A percentile compares a stretch with the other conserved stretches of the same genome.
These are phyloP conservation scores for Plicaturopsis crispa DNA, from an alignment of 768 basidiomycete species.

Conservation along the genomic window DNA sequence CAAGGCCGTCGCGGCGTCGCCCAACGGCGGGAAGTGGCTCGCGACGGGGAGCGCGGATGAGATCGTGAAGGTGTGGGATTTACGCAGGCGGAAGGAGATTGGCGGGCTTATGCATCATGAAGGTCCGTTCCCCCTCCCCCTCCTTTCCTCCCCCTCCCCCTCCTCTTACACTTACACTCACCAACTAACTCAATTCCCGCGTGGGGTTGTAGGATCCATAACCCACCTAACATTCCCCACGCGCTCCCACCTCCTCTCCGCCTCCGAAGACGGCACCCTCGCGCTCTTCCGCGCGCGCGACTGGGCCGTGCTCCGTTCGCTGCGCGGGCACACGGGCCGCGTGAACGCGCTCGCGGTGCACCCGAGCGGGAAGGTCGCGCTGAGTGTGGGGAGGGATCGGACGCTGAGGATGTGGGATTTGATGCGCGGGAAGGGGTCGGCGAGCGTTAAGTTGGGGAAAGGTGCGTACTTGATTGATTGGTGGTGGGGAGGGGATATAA, in stretches of 20 bases:
- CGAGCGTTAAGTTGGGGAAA: constrained; percentile 84
- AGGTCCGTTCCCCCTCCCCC: constrained; percentile 40
- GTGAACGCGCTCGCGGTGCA: constrained; percentile 90
- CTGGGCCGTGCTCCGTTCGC: constrained; percentile 80
- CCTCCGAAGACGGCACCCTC: constrained; percentile 89
- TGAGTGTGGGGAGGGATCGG: constrained; percentile 87
- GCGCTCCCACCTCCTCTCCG: constrained; percentile 82
- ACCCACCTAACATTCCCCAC: constrained; percentile 84
- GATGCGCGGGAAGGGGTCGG: constrained; percentile 87
- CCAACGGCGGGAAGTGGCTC: constrained; percentile 90
- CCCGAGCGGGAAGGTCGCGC: constrained; percentile 84
- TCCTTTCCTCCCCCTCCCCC: constrained; percentile 2
- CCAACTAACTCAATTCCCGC: too few species aligned
- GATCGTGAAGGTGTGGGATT: constrained; percentile 94
- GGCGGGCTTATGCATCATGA: constrained; percentile 93
- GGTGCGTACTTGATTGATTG: constrained; percentile 44
- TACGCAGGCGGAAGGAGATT: constrained; percentile 85
- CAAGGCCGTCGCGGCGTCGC: constrained; percentile 83
- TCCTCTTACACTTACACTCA: too few species aligned
- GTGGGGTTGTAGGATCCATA: constrained; percentile 93
- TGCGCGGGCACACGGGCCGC: constrained; percentile 92
- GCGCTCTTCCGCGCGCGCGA: constrained; percentile 89
- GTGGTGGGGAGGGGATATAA: neutral
- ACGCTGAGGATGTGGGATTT: constrained; percentile 98
- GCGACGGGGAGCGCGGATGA: constrained; percentile 96